Evolutionary conservation across 306 rosid species (phyloP).

Genomic region (Pterocarpus santalinus): DNA sequence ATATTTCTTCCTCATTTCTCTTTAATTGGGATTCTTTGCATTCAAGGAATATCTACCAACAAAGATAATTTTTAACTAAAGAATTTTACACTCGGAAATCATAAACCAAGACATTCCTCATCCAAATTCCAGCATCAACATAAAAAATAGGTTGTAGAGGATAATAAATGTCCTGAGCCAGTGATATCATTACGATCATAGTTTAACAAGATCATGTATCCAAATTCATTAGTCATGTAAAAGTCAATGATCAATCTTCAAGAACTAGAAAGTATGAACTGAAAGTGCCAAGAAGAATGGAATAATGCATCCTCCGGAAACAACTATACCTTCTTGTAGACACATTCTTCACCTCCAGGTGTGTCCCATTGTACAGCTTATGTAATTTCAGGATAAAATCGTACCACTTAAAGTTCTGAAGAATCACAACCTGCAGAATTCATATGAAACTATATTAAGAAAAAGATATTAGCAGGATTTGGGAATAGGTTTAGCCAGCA

Average conservation of each 20-base stretch:
- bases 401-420: conserved; percentile 92
- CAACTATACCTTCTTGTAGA: conserved; percentile 71
- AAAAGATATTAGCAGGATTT: conserved; percentile 3
- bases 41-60: neutral
- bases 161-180: neutral
- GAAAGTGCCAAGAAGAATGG: conserved; percentile 23
- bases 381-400: conserved; percentile 84
- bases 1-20: neutral
- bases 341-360: conserved; percentile 82
- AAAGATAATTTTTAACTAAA: neutral
- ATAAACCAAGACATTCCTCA: neutral
- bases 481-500: conserved; percentile 32
- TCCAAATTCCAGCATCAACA: conserved; percentile 4
- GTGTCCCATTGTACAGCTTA: conserved; percentile 85
- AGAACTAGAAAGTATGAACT: conserved; percentile 13
- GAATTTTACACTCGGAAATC: neutral
- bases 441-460: conserved; percentile 15
- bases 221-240: neutral
- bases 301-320: conserved; percentile 15
- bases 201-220: neutral
- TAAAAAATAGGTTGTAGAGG: neutral
- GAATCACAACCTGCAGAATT: conserved; percentile 78
- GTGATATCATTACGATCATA: neutral
- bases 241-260: conserved; percentile 9
- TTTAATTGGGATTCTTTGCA: neutral